Conservation (phyloP, 2,329 filamentous ascomycete genomes). For the Monosporascus sp. region DNA sequence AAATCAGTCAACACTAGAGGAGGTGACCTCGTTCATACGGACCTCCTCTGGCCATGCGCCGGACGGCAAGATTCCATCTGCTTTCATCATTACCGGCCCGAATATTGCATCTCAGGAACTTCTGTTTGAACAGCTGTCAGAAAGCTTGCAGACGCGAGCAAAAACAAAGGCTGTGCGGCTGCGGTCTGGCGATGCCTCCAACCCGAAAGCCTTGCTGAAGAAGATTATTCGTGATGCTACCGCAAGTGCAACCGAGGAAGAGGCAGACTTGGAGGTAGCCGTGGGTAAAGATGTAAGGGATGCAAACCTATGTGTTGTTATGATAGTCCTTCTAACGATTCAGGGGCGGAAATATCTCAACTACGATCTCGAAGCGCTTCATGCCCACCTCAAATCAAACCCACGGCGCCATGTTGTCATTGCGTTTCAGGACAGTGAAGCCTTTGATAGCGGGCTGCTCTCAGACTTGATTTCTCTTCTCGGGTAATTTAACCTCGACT, state of each 20-base stretch:
- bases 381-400: constrained; percentile 51
- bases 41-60: constrained; percentile 23
- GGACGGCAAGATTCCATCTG: constrained; percentile 55
- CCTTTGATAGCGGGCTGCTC: constrained; percentile 68
- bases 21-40: constrained; percentile 52
- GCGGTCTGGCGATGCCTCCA: constrained; percentile 65
- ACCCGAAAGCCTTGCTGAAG: constrained; percentile 68
- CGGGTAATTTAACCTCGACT: constrained; percentile 45
- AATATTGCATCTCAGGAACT: constrained; percentile 71
- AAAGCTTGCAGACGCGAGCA: constrained; percentile 41
- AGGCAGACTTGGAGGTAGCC: constrained; percentile 46
- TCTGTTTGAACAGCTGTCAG: constrained; percentile 65
- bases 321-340: constrained; percentile 11
- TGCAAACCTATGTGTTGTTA: not conserved
- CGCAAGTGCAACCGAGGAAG: constrained; percentile 39
- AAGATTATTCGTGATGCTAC: constrained; percentile 65
- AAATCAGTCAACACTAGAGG: constrained; percentile 54
- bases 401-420: constrained; percentile 58
- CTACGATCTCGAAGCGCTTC: constrained; percentile 71
- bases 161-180: constrained; percentile 58
- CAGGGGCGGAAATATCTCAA: constrained; percentile 63
- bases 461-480: constrained; percentile 66
- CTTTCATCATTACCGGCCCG: constrained; percentile 71
- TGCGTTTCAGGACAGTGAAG: constrained; percentile 76
- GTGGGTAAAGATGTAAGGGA: constrained; percentile 42